These are phyloP conservation scores for Ascochyta koolunga DNA, from an alignment of 2,329 filamentous ascomycete species.

Conservation along the genomic window DNA sequence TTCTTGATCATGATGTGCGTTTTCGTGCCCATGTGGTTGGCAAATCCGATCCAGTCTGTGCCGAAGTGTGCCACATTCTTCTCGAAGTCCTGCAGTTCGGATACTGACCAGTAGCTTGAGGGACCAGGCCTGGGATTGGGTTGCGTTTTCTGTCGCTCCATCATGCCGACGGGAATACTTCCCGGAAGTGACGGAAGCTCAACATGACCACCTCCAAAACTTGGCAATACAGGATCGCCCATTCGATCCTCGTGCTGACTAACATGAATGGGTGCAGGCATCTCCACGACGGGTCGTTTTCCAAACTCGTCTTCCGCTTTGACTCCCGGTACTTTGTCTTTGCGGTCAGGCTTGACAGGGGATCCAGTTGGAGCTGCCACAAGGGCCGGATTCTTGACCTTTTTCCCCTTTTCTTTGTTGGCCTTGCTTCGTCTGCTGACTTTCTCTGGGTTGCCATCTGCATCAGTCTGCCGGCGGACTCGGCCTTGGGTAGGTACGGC, in stretches of 20 bases:
- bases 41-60: constrained; percentile 78
- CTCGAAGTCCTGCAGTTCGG: constrained; percentile 78
- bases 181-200: constrained; percentile 8
- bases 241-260: constrained; percentile 37
- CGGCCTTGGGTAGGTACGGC: constrained; percentile 43
- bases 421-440: constrained; percentile 51
- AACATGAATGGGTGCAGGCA: constrained; percentile 34
- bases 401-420: constrained; percentile 48
- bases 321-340: constrained; percentile 38
- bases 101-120: constrained; percentile 87
- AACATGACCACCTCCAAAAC: constrained; percentile 13
- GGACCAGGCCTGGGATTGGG: constrained; percentile 61
- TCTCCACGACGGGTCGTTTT: constrained; percentile 37
- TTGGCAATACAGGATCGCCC: constrained; percentile 25
- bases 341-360: constrained; percentile 44
- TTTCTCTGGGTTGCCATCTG: constrained; percentile 43
- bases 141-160: constrained; percentile 43
- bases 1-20: constrained; percentile 79
- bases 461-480: constrained; percentile 41
- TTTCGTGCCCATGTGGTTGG: constrained; percentile 80
- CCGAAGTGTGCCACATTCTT: constrained; percentile 75
- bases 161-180: constrained; percentile 35
- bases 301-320: constrained; percentile 43
- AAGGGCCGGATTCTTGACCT: constrained; percentile 50
- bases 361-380: constrained; percentile 47